Evolutionary conservation across 257 asterid species (phyloP).

Genomic region (Mitragyna speciosa): DNA sequence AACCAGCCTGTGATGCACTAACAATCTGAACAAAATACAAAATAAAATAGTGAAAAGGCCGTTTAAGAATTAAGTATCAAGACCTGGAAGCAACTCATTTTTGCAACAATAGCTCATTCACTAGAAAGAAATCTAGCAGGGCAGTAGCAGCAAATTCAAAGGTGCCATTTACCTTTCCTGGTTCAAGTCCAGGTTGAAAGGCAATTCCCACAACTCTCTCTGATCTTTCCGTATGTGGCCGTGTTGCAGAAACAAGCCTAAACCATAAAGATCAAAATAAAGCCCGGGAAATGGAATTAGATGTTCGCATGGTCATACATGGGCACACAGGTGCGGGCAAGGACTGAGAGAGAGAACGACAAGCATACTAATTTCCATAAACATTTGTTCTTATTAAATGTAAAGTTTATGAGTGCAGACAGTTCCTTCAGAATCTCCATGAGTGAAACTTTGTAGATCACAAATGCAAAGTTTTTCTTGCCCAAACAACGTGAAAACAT

Average conservation of each 20-base stretch:
- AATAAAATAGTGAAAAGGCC: background rate
- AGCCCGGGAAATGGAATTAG: background rate
- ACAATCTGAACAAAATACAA: slow-evolving; percentile 49
- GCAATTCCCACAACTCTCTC: slow-evolving; percentile 86
- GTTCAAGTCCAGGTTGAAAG: slow-evolving; percentile 94
- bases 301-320: too few relatives aligned
- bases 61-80: background rate
- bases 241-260: slow-evolving; percentile 71
- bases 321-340: background rate
- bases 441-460: background rate
- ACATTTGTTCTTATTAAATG: background rate
- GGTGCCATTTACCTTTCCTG: slow-evolving; percentile 57
- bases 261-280: background rate
- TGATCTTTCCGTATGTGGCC: slow-evolving; percentile 66
- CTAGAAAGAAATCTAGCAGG: background rate
- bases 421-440: background rate
- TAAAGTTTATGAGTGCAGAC: background rate
- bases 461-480: background rate
- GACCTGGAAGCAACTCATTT: background rate
- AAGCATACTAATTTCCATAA: background rate
- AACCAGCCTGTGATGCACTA: slow-evolving; percentile 97
- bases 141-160: background rate
- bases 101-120: background rate
- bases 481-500: background rate
- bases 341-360: background rate